A percentile compares a stretch with the other conserved stretches of the same genome.
These are phyloP conservation scores for Rhazya stricta DNA, from an alignment of 257 asterid species.

Conservation along the genomic window DNA sequence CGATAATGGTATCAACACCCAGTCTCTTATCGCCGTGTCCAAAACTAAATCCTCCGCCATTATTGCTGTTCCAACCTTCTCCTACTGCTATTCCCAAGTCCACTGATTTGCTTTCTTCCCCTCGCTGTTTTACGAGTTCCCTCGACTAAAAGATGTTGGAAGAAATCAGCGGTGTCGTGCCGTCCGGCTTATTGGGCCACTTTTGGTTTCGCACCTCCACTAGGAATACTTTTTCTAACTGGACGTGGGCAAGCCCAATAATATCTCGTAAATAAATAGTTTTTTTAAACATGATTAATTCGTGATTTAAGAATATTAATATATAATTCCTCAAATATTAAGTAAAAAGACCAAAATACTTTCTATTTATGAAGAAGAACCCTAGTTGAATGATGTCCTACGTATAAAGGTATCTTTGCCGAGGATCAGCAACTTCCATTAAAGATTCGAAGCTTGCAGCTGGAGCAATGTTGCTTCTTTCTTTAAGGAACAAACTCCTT, in stretches of 20 bases:
- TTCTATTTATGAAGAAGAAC: too few relatives aligned
- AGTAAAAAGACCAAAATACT: too few relatives aligned
- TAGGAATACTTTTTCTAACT: background rate
- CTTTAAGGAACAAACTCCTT: background rate
- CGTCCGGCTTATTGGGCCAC: background rate
- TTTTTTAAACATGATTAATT: too few relatives aligned
- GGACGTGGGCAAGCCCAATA: background rate
- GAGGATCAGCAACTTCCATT: background rate
- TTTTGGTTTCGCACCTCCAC: background rate
- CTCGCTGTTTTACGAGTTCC: background rate
- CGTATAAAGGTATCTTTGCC: too few relatives aligned
- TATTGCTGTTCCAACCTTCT: background rate
- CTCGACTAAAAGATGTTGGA: background rate
- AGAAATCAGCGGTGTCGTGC: background rate
- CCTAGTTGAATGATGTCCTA: too few relatives aligned
- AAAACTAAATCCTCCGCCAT: conserved; percentile 97
- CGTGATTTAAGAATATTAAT: too few relatives aligned
- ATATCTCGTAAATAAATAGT: too few relatives aligned
- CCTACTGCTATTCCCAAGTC: background rate
- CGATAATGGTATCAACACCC: conserved; percentile 91
- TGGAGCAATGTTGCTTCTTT: conserved; percentile 26
- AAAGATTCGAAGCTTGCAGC: conserved; percentile 46
- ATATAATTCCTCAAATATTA: too few relatives aligned
- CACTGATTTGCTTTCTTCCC: background rate
- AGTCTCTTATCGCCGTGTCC: conserved; percentile 95